A percentile compares a stretch with the other conserved stretches of the same genome.
phyloP scores from a whole-genome alignment of 345 rosid genomes.

The Eucalyptus caleyi region DNA sequence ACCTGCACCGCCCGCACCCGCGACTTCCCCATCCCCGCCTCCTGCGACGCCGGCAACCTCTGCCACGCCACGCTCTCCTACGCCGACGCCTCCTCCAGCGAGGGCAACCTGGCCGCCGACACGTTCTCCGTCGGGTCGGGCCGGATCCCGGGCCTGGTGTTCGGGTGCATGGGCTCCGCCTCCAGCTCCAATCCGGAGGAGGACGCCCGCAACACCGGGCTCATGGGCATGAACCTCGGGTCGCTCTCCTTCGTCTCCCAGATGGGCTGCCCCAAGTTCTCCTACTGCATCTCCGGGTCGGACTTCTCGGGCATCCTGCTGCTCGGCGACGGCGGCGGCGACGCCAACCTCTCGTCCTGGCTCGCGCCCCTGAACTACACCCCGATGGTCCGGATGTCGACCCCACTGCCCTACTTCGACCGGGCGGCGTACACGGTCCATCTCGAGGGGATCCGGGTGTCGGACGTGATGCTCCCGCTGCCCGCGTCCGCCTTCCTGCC shows the following conservation, averaged over 20 bases:
- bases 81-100: constrained; percentile 82
- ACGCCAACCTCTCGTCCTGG: constrained; percentile 39
- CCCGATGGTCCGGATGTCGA: constrained; percentile 50
- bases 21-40: constrained; percentile 73
- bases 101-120: constrained; percentile 77
- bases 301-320: constrained; percentile 66
- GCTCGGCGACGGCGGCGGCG: constrained; percentile 30
- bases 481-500: constrained; percentile 57
- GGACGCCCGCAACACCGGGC: constrained; percentile 57
- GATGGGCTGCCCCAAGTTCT: constrained; percentile 71
- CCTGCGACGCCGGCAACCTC: constrained; percentile 62
- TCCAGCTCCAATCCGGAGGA: constrained; percentile 60
- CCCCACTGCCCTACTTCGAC: constrained; percentile 73
- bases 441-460: constrained; percentile 78
- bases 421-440: constrained; percentile 87
- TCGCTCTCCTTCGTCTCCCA: constrained; percentile 76
- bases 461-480: constrained; percentile 34
- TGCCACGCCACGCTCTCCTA: constrained; percentile 77
- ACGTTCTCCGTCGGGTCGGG: constrained; percentile 43
- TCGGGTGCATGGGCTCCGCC: constrained; percentile 85
- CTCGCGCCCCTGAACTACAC: constrained; percentile 65
- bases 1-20: constrained; percentile 55
- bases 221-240: constrained; percentile 92
- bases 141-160: constrained; percentile 29
- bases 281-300: constrained; percentile 74